These are phyloP conservation scores for Trametes cubensis DNA, from an alignment of 768 basidiomycete species.

Conservation along the genomic window DNA sequence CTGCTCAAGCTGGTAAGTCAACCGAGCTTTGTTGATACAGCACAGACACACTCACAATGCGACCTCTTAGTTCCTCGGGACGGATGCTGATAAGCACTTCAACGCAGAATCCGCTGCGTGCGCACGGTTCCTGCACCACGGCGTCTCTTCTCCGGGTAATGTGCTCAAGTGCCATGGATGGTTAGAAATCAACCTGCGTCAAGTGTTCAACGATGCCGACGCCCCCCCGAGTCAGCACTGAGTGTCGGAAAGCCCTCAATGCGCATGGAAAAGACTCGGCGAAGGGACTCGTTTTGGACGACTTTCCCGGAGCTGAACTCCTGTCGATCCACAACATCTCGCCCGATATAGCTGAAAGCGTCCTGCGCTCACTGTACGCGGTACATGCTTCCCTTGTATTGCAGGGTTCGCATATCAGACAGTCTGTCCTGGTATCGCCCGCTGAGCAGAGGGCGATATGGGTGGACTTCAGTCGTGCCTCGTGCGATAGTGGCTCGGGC, in stretches of 20 bases:
- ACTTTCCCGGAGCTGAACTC: background rate
- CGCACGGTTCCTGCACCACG: background rate
- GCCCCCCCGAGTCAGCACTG: no score
- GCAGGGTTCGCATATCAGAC: background rate
- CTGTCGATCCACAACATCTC: background rate
- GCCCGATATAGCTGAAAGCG: background rate
- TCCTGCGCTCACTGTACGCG: background rate
- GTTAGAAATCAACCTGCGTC: background rate
- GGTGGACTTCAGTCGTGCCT: background rate
- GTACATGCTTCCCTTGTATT: background rate
- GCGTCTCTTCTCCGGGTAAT: background rate
- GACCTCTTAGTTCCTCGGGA: no score
- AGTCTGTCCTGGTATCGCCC: background rate
- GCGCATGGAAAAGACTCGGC: no score
- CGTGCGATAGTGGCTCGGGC: background rate
- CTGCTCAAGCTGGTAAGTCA: no score
- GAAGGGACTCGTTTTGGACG: background rate
- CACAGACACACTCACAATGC: no score
- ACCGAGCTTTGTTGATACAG: no score
- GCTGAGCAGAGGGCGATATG: background rate
- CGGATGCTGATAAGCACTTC: no score
- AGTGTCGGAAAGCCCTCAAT: no score
- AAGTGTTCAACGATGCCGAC: no score
- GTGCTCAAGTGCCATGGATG: background rate
- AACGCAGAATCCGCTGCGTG: background rate